Base-by-base conservation (phyloP, 2,329 filamentous ascomycete species). In the Botryosphaeria dothidea region DNA sequence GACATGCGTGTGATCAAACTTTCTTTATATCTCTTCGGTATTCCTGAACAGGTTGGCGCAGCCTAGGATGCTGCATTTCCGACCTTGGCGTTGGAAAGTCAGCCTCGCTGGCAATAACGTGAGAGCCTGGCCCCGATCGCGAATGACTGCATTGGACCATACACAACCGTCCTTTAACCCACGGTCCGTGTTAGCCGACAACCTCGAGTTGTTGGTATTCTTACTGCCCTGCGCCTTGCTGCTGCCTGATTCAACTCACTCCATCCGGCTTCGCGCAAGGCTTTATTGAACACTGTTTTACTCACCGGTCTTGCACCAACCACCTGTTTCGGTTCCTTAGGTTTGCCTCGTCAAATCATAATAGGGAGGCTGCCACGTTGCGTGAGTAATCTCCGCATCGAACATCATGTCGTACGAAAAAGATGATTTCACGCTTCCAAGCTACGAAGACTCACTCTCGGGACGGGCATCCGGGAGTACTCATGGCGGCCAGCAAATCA, bases 401-500 rank as follows among this genome's bases (percentile, higher is more conserved):
- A 23, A 23, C 38, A 17, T n/a, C 38, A 60, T 60, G 56, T 46
- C 56, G 56, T 17, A 46, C 56, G 56, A 60, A 21, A 64, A 64
- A 21, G 64, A 67, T 45, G 65, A 67, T 9, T 43, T 19, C 19
- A 25, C 29, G 2, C 27, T 70, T 4, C 71, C 73, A 8, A 71
- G 71, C 3, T 76, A 77, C 65, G 68, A 72, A 34, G 71, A 74
- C 21, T 67, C 69, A 21, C 49, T 71, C 64, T 62, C 52, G 0
- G 49, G 58, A 25, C 61, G 45, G 45, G 29, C 36, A 56, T 54
- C 36, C 8, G 45, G 46, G 31, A 45, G 29, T 19, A 25, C 62
- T 31, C 62, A 68, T 36, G 68, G 70, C 27, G 71, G 70, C 51
- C 73, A 77, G 67, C 68, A 70, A 34, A 72, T 75, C 46, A 70